Evolutionary conservation across 768 basidiomycete species (phyloP), one percentile per base, ranked within the genome.

Genomic region (Butyriboletus loyo): DNA sequence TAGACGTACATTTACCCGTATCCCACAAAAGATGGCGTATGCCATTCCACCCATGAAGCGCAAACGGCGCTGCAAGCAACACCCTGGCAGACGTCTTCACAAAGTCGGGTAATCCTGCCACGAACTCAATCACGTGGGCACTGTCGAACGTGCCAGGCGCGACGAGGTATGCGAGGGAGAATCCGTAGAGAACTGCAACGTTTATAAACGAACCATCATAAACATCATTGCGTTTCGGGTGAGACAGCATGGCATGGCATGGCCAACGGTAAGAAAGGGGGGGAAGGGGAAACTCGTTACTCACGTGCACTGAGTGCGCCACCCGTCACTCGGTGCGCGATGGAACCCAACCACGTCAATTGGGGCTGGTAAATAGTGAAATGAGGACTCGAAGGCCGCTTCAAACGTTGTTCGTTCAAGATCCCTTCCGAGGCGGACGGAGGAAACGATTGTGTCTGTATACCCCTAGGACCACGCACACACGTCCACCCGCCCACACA

Each of bases 341-440:
- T 92, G 17, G 93, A 97, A 5, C 73, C 79, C 49, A 90, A 14
- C 91, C 92, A 96, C 32, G 96, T 98, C 42, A 98, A 72, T 73
- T 98, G 92, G 2, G 88, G 89, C 66, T 95, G 87, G 75, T 99
- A 99, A 73, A 99, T 98, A 50, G 93, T 93, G 67, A 93, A 89
- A 71, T 98, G 95, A 9, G 97, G 97, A 63, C 88, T 90, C 56
- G 81, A 89, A 17, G 97, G 96, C n/a, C 97, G 87, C 44, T 77
- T 76, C 45, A 91, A 73, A 58, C 97, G 89, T 70, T 98, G 95
- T 59, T 80, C 71, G 78, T 98, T 96, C 62, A 98, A 77, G 57
- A 93, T 87, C 5, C 75, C 77, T 32, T 74, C 66, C 10, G 76
- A 73, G 0, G 82, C 78, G 0, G 84, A 75, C 1, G 87, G 77